A percentile compares a stretch with the other conserved stretches of the same genome.
Conservation (phyloP, 352 stramenopile species). For the Pythium utonaiense region DNA sequence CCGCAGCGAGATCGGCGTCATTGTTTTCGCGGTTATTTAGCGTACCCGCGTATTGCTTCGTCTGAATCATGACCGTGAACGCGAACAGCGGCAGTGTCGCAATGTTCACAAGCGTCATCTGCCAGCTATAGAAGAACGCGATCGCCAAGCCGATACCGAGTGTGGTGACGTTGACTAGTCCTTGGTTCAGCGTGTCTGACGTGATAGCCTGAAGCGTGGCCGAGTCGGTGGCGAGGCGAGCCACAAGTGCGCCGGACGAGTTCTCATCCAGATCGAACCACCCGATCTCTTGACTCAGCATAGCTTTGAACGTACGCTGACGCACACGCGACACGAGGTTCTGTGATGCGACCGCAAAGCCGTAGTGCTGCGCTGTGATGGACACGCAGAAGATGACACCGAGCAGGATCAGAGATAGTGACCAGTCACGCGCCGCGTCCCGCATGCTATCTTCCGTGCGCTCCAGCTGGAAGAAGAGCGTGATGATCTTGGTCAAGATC, state of each 20-base stretch:
- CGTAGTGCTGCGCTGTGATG: slow-evolving; percentile 44
- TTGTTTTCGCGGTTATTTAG: slow-evolving; percentile 42
- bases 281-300: slow-evolving; percentile 68
- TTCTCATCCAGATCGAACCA: slow-evolving; percentile 77
- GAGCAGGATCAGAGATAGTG: slow-evolving; percentile 35
- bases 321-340: slow-evolving; percentile 48
- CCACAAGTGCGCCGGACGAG: slow-evolving; percentile 53
- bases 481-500: slow-evolving; percentile 49
- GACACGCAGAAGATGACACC: slow-evolving; percentile 37
- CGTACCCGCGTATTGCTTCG: slow-evolving; percentile 33
- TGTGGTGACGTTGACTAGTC: slow-evolving; percentile 52
- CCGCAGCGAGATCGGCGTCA: slow-evolving; percentile 33
- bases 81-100: slow-evolving; percentile 24
- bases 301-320: slow-evolving; percentile 37
- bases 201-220: slow-evolving; percentile 73
- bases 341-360: slow-evolving; percentile 48
- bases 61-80: slow-evolving; percentile 39
- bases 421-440: slow-evolving; percentile 29
- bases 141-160: slow-evolving; percentile 43
- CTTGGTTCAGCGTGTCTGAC: slow-evolving; percentile 58
- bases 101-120: slow-evolving; percentile 51
- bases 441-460: slow-evolving; percentile 40
- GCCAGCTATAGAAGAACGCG: slow-evolving; percentile 54
- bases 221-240: slow-evolving; percentile 66
- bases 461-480: slow-evolving; percentile 45